These are phyloP conservation scores for Noccaea bulbosa DNA, from an alignment of 345 rosid species.

Conservation along the genomic window DNA sequence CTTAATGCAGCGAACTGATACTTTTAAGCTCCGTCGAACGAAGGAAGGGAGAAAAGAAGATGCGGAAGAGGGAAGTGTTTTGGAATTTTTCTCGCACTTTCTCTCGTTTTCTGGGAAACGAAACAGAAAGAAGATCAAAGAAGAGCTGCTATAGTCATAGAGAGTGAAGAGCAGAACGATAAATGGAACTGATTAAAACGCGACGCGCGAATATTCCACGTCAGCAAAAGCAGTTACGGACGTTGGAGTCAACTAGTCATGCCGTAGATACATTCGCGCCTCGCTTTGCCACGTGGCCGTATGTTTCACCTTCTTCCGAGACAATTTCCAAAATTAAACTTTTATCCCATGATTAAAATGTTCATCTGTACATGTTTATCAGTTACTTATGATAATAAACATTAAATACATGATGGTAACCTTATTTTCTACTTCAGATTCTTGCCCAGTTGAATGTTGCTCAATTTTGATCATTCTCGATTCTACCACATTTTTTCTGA, in stretches of 20 bases:
- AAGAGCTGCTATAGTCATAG: not conserved
- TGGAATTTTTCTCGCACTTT: slow-evolving; percentile 37
- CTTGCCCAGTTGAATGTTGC: not conserved
- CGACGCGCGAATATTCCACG: slow-evolving; percentile 40
- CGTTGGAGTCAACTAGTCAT: slow-evolving; percentile 38
- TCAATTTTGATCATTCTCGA: not conserved
- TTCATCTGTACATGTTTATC: too few relatives aligned
- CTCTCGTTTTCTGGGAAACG: slow-evolving; percentile 42
- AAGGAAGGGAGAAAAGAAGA: slow-evolving; percentile 9
- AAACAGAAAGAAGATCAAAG: slow-evolving; percentile 37
- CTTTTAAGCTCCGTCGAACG: slow-evolving; percentile 19
- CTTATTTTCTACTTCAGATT: not conserved
- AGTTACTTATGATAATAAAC: too few relatives aligned
- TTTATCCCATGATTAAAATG: not conserved
- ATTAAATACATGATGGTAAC: too few relatives aligned
- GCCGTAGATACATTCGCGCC: not conserved
- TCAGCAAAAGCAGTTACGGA: slow-evolving; percentile 50
- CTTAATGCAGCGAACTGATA: slow-evolving; percentile 20
- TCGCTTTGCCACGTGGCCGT: slow-evolving; percentile 26
- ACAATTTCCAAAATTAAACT: not conserved
- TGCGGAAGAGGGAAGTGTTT: slow-evolving; percentile 18
- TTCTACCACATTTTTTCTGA: not conserved
- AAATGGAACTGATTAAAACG: slow-evolving; percentile 2
- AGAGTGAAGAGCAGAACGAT: slow-evolving; percentile 1
- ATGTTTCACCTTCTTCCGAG: not conserved